A percentile compares a stretch with the other conserved stretches of the same genome.
These are phyloP conservation scores for Knufia fluminis DNA, from an alignment of 2,329 filamentous ascomycete species.

Conservation along the genomic window DNA sequence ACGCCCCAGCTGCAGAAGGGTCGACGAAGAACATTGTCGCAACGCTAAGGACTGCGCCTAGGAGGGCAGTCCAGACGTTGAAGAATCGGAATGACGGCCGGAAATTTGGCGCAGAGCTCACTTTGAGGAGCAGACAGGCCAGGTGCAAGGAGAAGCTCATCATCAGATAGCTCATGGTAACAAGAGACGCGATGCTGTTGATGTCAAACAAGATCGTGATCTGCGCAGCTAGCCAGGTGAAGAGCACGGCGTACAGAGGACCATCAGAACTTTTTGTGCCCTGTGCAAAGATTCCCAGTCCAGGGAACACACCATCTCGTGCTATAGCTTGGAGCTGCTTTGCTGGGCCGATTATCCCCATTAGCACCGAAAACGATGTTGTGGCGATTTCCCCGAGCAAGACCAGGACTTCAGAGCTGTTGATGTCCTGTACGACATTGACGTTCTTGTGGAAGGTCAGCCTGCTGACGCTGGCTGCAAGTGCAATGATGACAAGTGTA, in stretches of 20 bases:
- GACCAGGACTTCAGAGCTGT: conserved; percentile 62
- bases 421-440: conserved; percentile 75
- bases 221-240: conserved; percentile 69
- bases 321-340: conserved; percentile 78
- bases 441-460: conserved; percentile 63
- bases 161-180: conserved; percentile 88
- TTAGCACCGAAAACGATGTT: conserved; percentile 74
- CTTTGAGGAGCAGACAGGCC: conserved; percentile 76
- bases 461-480: conserved; percentile 68
- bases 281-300: conserved; percentile 62
- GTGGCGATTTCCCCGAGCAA: conserved; percentile 75
- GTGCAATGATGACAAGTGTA: conserved; percentile 63
- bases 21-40: conserved; percentile 87
- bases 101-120: conserved; percentile 82
- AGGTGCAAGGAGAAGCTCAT: conserved; percentile 66
- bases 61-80: conserved; percentile 70
- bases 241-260: conserved; percentile 63
- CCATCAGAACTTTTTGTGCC: conserved; percentile 65
- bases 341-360: conserved; percentile 77
- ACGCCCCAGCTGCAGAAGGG: conserved; percentile 66
- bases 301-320: conserved; percentile 68
- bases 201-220: conserved; percentile 72
- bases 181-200: conserved; percentile 80
- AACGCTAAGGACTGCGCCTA: conserved; percentile 66
- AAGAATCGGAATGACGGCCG: conserved; percentile 83